Evolutionary conservation across 208 protist species (phyloP).

Genomic region (Leptomonas seymouri): DNA sequence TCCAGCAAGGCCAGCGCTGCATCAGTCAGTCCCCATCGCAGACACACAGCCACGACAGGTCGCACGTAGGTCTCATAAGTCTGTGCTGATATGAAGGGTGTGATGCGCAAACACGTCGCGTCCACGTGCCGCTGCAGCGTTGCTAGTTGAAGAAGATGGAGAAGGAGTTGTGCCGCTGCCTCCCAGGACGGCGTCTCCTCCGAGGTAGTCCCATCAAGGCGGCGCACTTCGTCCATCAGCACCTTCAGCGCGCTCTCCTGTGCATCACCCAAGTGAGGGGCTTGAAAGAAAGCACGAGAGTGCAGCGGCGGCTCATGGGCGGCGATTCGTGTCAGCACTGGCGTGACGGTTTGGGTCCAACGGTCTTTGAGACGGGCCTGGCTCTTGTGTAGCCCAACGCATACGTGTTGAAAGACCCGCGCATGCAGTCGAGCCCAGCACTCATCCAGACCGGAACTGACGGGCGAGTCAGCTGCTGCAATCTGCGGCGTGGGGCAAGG

Average conservation of each 20-base stretch:
- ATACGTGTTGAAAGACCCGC: slow-evolving; percentile 9
- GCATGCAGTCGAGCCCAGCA: slow-evolving; percentile 25
- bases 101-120: slow-evolving; percentile 1
- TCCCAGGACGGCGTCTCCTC: not conserved
- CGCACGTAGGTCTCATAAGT: slow-evolving; percentile 12
- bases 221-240: slow-evolving; percentile 6
- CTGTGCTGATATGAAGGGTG: not conserved
- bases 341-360: slow-evolving; percentile 20
- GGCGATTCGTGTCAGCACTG: slow-evolving; percentile 21
- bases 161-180: not conserved
- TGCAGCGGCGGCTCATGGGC: slow-evolving; percentile 31
- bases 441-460: slow-evolving; percentile 6
- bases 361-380: not conserved
- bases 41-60: slow-evolving; percentile 21
- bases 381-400: not conserved
- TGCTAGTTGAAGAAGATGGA: slow-evolving; percentile 5
- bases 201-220: not conserved
- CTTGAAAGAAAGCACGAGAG: slow-evolving; percentile 7
- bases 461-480: too few relatives aligned
- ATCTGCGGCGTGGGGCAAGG: too few relatives aligned
- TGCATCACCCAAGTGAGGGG: slow-evolving; percentile 14
- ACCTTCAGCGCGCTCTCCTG: slow-evolving; percentile 5
- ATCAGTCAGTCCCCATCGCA: slow-evolving; percentile 20
- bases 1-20: slow-evolving; percentile 34
- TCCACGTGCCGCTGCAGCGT: slow-evolving; percentile 1